These are phyloP conservation scores for Sesbania bispinosa DNA, from an alignment of 306 rosid genomes.

Conservation along the genomic window DNA sequence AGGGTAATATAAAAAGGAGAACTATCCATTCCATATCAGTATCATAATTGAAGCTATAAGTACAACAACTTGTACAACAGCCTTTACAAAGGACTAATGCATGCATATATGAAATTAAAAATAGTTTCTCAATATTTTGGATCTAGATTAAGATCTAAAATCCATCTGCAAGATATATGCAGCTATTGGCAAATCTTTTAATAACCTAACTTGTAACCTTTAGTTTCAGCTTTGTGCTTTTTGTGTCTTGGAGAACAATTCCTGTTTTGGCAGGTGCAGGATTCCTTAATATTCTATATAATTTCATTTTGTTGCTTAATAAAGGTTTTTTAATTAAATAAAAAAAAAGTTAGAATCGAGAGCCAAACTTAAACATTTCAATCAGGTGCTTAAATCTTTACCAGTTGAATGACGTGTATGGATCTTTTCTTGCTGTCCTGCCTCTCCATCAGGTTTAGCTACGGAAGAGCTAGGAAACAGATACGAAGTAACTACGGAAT, in stretches of 20 bases:
- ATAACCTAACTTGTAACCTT: background rate
- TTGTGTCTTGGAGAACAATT: background rate
- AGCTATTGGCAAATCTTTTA: constrained; percentile 14
- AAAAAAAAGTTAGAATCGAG: no score
- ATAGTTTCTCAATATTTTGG: constrained; percentile 2
- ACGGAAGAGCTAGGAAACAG: no score
- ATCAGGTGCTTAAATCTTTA: no score
- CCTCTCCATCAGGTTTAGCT: no score
- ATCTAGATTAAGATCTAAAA: constrained; percentile 15
- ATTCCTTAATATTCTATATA: no score
- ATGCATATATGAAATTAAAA: constrained; percentile 19
- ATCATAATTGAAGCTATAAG: constrained; percentile 19
- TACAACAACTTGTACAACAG: constrained; percentile 23
- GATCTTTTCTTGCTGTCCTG: no score
- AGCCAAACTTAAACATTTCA: no score
- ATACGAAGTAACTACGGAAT: no score
- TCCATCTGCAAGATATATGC: background rate
- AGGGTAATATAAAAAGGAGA: background rate
- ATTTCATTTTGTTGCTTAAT: background rate
- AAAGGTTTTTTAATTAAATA: background rate
- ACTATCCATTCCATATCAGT: constrained; percentile 10
- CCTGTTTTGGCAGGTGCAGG: background rate
- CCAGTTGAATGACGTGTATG: no score
- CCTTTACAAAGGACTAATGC: constrained; percentile 9
- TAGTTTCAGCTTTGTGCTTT: constrained; percentile 3